Percentiles rank a stretch among this genome's conserved stretches.
phyloP scores from a whole-genome alignment of 116 monocot genomes.

The Cymodocea nodosa region DNA sequence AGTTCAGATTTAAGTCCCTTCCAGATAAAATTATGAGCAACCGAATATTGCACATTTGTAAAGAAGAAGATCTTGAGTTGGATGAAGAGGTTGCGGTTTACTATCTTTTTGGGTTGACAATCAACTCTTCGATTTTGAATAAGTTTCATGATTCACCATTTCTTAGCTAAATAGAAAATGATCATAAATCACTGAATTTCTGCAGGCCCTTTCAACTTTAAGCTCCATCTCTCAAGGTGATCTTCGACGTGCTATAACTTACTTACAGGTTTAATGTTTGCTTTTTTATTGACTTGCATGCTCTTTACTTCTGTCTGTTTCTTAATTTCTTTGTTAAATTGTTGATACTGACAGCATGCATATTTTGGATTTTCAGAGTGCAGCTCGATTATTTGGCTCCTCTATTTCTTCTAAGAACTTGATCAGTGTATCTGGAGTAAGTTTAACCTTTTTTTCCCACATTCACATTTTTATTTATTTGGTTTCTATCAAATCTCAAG shows the following conservation, averaged over 20 bases:
- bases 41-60: constrained; percentile 79
- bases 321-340: not conserved
- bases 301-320: not conserved
- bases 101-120: not conserved
- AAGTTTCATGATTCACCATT: too few species aligned
- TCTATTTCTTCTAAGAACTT: constrained; percentile 69
- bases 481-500: not conserved
- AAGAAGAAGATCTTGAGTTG: constrained; percentile 68
- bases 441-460: not conserved
- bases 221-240: constrained; percentile 85
- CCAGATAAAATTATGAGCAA: constrained; percentile 74
- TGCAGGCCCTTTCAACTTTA: constrained; percentile 73
- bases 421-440: constrained; percentile 93
- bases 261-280: constrained; percentile 63
- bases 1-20: constrained; percentile 92
- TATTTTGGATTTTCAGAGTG: constrained; percentile 39
- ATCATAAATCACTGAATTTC: not conserved
- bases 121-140: not conserved
- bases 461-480: not conserved
- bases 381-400: constrained; percentile 88
- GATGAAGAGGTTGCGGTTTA: constrained; percentile 52
- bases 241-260: constrained; percentile 98
- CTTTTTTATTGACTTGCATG: not conserved
- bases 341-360: not conserved
- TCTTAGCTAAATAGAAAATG: too few species aligned